Base-by-base conservation (phyloP, 2,329 filamentous ascomycete genomes). In the Aspergillus sp. region DNA sequence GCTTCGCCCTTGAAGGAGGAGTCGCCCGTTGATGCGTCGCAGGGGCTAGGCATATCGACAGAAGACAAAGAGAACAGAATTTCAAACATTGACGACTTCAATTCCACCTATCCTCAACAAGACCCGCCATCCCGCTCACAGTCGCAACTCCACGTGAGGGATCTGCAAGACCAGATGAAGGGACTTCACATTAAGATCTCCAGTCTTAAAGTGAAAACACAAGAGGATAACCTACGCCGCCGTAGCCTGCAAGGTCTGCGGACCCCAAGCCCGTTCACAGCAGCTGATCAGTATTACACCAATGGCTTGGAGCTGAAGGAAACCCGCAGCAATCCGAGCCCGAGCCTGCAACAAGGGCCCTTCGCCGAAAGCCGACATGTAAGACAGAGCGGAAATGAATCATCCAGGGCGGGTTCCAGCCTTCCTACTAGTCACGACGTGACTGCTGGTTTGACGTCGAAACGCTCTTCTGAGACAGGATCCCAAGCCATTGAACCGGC, bases 171-270 rank as follows among this genome's bases (percentile, higher is more conserved):
- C 59, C 90, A 95, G 67, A 89, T 96, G 82, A 85, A 88, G 51
- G 90, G 88, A 49, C 78, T 96, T 44, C 92, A 91, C 65, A 89
- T 88, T 54, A 90, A 90, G 63, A 91, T 96, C 33, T 92, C 90
- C 1, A 87, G 79, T 14, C 72, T 96, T 40, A 87, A 89, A 61
- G 85, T 91, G 56, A 86, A 90, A 61, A 88, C 89, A 0, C 83
- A 88, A 17, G 88, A 88, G 52, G 91, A 95, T 61, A 90, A 82
- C 60, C 71, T 95, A 62, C 86, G 89, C 63, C 82, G 91, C 47
- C 82, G 86, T 50, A 95, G 89, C 67, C 70, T 92, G 48, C 86
- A 90, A 60, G 91, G 82, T 63, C 72, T 93, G 54, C 82, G 89
- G 35, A 87, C 85, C 1, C 85, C 86, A 0, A 94, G 87, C 64